Evolutionary conservation across 805 yeast species (phyloP).

Genomic region (Yamadazyma insecticola): DNA sequence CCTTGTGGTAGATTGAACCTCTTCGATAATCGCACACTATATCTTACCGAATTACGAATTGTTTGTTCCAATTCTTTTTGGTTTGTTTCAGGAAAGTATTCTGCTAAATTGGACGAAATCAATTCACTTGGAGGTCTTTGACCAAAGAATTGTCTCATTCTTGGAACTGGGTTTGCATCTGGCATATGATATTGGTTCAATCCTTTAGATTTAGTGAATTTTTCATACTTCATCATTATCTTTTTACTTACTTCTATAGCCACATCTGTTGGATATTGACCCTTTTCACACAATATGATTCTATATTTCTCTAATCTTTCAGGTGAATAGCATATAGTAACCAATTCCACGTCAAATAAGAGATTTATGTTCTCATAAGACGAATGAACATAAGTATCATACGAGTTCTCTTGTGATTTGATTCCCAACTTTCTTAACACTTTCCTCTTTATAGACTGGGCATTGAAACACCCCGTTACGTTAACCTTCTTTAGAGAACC

Average conservation of each 20-base stretch:
- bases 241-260: slow-evolving; percentile 56
- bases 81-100: slow-evolving; percentile 85
- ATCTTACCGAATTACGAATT: slow-evolving; percentile 75
- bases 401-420: slow-evolving; percentile 40
- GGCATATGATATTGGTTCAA: slow-evolving; percentile 20
- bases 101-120: slow-evolving; percentile 83
- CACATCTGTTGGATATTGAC: slow-evolving; percentile 57
- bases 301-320: slow-evolving; percentile 69
- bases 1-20: slow-evolving; percentile 22
- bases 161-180: slow-evolving; percentile 11
- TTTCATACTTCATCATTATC: slow-evolving; percentile 29
- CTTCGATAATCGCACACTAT: slow-evolving; percentile 60
- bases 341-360: slow-evolving; percentile 73
- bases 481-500: slow-evolving; percentile 67
- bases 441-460: slow-evolving; percentile 69
- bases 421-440: slow-evolving; percentile 57
- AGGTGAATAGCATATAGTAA: slow-evolving; percentile 74
- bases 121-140: slow-evolving; percentile 93
- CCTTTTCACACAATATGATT: slow-evolving; percentile 60
- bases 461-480: slow-evolving; percentile 75
- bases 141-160: slow-evolving; percentile 57
- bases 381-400: slow-evolving; percentile 58
- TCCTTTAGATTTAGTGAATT: slow-evolving; percentile 17
- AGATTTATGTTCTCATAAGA: slow-evolving; percentile 34
- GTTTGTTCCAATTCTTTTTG: slow-evolving; percentile 71